Conservation (phyloP, 140 eudicot genomes). For the Senecio squalidus region DNA sequence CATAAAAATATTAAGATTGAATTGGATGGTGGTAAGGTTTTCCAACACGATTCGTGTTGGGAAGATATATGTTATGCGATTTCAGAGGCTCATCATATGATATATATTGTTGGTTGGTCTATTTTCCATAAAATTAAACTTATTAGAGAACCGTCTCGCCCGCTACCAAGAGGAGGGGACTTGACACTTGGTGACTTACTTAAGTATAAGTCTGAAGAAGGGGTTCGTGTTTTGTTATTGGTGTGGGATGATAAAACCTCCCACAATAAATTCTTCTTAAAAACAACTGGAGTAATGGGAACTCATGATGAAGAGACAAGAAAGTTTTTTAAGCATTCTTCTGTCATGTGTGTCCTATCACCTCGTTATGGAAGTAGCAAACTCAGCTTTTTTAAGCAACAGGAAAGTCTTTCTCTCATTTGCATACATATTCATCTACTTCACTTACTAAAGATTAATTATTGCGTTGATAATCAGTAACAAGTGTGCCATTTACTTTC, state of each 20-base stretch:
- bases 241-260: constrained; percentile 98
- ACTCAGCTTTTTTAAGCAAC: constrained; percentile 75
- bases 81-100: constrained; percentile 89
- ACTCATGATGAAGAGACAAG: constrained; percentile 97
- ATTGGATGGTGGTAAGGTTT: constrained; percentile 56
- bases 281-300: constrained; percentile 81
- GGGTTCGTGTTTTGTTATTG: constrained; percentile 83
- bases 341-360: constrained; percentile 78
- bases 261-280: constrained; percentile 57
- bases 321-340: constrained; percentile 89
- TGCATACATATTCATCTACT: neutral
- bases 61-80: constrained; percentile 90
- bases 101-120: constrained; percentile 94
- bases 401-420: constrained; percentile 43
- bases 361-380: constrained; percentile 95
- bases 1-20: constrained; percentile 51
- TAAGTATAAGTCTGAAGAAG: constrained; percentile 93
- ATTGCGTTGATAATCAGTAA: no score
- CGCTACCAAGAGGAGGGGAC: constrained; percentile 89
- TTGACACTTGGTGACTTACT: constrained; percentile 85
- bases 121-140: constrained; percentile 69
- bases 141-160: constrained; percentile 77
- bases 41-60: constrained; percentile 62
- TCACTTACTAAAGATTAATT: no score
- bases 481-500: constrained; percentile 8